Conservation (phyloP, 106 monocot species). For the Dendrobium chrysotoxum region DNA sequence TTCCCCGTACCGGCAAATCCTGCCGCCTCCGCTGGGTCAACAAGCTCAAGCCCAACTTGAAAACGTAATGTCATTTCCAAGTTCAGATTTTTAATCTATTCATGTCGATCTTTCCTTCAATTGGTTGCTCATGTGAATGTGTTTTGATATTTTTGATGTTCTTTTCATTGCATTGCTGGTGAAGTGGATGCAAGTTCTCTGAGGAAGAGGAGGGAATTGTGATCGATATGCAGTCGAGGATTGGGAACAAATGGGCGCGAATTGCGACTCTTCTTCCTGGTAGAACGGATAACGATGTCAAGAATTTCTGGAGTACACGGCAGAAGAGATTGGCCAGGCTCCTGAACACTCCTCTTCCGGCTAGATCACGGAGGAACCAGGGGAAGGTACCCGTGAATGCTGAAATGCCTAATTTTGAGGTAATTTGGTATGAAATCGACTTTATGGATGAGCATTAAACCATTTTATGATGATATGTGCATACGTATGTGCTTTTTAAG, state of each 20-base stretch:
- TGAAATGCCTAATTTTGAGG: conserved; percentile 4
- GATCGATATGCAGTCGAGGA: conserved; percentile 55
- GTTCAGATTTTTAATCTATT: neutral
- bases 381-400: neutral
- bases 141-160: too few relatives aligned
- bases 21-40: conserved; percentile 95
- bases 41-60: conserved; percentile 76
- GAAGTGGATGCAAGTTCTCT: conserved; percentile 73
- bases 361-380: conserved; percentile 18
- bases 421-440: neutral
- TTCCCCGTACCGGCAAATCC: conserved; percentile 86
- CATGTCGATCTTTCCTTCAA: neutral
- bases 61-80: conserved; percentile 35
- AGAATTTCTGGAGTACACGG: conserved; percentile 95
- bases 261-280: conserved; percentile 65
- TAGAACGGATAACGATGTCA: conserved; percentile 85
- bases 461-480: too few relatives aligned
- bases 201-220: conserved; percentile 65
- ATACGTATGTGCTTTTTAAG: too few relatives aligned
- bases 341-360: conserved; percentile 11
- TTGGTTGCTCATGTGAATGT: neutral
- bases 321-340: conserved; percentile 74
- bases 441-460: too few relatives aligned
- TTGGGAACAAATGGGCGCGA: conserved; percentile 88
- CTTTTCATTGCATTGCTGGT: neutral